Percentiles rank a stretch among this genome's conserved stretches.
Conservation (phyloP, 2,329 filamentous ascomycete species). For the Xylariaceae sp. region DNA sequence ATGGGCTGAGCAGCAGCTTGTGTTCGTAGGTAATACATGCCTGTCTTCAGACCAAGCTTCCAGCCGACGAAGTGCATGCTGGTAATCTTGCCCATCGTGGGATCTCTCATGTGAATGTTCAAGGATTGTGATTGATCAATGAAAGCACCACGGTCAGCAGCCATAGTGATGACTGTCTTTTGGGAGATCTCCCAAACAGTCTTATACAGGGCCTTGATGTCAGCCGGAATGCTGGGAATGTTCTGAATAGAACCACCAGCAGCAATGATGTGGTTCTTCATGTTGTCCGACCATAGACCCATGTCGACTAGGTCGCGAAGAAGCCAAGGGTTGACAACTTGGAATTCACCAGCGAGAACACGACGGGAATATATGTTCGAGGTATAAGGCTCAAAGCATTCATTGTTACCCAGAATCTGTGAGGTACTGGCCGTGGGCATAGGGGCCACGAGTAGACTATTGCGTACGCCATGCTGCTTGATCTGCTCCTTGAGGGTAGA, state of each 20-base stretch:
- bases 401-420: constrained; percentile 97
- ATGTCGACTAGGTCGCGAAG: constrained; percentile 97
- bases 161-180: constrained; percentile 93
- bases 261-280: constrained; percentile 99
- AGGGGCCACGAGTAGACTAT: constrained; percentile 89
- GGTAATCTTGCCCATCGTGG: constrained; percentile 99
- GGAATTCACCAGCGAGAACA: constrained; percentile 97
- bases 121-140: constrained; percentile 99
- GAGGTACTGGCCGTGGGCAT: constrained; percentile 98
- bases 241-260: constrained; percentile 95
- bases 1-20: constrained; percentile 96
- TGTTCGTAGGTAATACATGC: constrained; percentile 99
- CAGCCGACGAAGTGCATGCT: constrained; percentile 99
- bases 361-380: constrained; percentile 99
- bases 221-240: constrained; percentile 91
- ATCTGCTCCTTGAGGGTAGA: constrained; percentile 82
- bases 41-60: constrained; percentile 99
- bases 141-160: constrained; percentile 94
- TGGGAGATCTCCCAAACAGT: constrained; percentile 99
- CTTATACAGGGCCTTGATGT: constrained; percentile 98
- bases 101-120: constrained; percentile 99
- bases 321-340: constrained; percentile 98
- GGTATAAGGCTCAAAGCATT: constrained; percentile 99
- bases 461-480: constrained; percentile 87
- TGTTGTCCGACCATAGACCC: constrained; percentile 97